phyloP scores from a whole-genome alignment of 2,329 filamentous ascomycete genomes.

The Metarhizium guizhouense region DNA sequence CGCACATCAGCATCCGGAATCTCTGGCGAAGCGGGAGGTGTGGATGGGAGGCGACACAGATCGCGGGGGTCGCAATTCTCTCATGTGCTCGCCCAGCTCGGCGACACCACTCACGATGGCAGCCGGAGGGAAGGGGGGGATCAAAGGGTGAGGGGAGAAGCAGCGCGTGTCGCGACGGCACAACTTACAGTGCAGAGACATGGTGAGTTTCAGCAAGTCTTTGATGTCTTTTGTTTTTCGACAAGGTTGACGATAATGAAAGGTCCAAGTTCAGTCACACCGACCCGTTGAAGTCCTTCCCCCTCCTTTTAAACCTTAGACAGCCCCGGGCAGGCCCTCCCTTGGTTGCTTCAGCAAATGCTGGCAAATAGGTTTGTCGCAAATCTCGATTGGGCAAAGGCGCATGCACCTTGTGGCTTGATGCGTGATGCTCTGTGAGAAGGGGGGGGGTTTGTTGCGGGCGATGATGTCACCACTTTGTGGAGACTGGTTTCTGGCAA shows the following conservation, averaged over 20 bases:
- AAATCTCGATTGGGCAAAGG: slow-evolving; percentile 15
- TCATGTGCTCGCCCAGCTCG: too few species aligned
- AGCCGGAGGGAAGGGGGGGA: too few species aligned
- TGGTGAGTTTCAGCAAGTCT: slow-evolving; percentile 24
- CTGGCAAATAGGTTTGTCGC: neutral
- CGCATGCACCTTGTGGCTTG: slow-evolving; percentile 3
- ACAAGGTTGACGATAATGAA: neutral
- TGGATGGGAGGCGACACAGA: too few species aligned
- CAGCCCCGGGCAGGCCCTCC: neutral
- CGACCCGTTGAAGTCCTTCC: neutral
- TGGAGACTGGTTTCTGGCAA: neutral
- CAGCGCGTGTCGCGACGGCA: neutral
- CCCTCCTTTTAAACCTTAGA: neutral
- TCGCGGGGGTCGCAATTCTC: too few species aligned
- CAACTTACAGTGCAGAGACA: slow-evolving; percentile 51
- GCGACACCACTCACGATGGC: too few species aligned
- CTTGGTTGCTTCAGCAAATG: neutral
- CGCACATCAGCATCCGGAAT: neutral
- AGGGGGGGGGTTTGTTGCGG: slow-evolving; percentile 7
- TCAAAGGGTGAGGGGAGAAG: too few species aligned
- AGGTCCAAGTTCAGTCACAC: neutral
- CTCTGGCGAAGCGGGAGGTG: neutral
- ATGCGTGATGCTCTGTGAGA: neutral
- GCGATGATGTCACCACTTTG: slow-evolving; percentile 25
- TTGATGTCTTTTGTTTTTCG: neutral